Percentiles rank a stretch among this genome's conserved stretches.
Conservation (phyloP, 2,329 filamentous ascomycete species). For the Colletotrichum melonis region DNA sequence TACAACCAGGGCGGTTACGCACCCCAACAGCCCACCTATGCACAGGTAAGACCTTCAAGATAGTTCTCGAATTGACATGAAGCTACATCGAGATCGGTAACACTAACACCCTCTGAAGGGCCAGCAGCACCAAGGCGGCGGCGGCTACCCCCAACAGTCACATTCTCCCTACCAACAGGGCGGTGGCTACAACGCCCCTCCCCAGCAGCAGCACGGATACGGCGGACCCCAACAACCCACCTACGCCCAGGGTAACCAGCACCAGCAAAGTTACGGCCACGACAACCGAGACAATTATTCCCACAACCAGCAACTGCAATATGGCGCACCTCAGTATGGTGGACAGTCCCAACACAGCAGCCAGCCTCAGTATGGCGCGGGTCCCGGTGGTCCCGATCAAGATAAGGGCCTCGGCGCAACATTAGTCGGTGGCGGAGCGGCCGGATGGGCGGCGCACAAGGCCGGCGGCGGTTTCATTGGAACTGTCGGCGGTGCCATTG, state of each 20-base stretch:
- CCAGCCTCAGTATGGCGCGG: conserved; percentile 34
- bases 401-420: conserved; percentile 68
- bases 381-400: conserved; percentile 45
- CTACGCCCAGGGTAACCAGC: conserved; percentile 33
- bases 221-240: conserved; percentile 33
- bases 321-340: conserved; percentile 33
- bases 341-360: conserved; percentile 28
- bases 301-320: conserved; percentile 37
- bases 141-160: conserved; percentile 34
- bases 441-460: conserved; percentile 65
- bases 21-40: conserved; percentile 39
- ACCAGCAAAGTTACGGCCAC: conserved; percentile 46
- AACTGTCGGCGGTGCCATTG: conserved; percentile 61
- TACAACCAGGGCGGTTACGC: conserved; percentile 38
- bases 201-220: conserved; percentile 29
- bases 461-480: conserved; percentile 63
- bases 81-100: background rate
- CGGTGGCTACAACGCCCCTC: conserved; percentile 35
- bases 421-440: conserved; percentile 63
- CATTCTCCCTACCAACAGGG: conserved; percentile 38
- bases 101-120: conserved; percentile 16
- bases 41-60: conserved; percentile 40
- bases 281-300: conserved; percentile 41
- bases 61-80: background rate
- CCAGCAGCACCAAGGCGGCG: conserved; percentile 33